These are phyloP conservation scores for Clavariopsis aquatica DNA, from an alignment of 495 filamentous ascomycete genomes.

Conservation along the genomic window DNA sequence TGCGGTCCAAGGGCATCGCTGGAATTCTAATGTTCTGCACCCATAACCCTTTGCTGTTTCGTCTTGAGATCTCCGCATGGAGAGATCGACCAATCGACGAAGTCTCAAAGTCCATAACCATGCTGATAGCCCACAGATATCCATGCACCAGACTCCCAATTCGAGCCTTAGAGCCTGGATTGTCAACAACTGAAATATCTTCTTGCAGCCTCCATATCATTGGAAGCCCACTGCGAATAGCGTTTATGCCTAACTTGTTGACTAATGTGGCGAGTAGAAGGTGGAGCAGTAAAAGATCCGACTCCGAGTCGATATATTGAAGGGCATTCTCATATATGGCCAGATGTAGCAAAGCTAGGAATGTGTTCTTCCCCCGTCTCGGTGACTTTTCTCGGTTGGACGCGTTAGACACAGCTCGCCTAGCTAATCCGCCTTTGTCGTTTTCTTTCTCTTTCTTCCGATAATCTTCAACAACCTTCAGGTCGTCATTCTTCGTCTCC, in stretches of 20 bases:
- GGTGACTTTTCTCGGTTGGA: constrained; percentile 62
- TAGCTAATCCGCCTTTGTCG: constrained; percentile 52
- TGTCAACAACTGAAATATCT: constrained; percentile 67
- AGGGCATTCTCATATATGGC: constrained; percentile 82
- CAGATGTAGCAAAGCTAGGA: constrained; percentile 81
- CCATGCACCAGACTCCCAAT: constrained; percentile 83
- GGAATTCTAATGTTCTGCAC: constrained; percentile 63
- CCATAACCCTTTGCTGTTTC: constrained; percentile 74
- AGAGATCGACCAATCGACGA: constrained; percentile 67
- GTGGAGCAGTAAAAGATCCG: constrained; percentile 74
- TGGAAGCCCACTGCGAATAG: constrained; percentile 72
- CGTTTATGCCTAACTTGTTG: constrained; percentile 79
- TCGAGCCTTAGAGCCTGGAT: constrained; percentile 65
- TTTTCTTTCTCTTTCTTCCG: constrained; percentile 45
- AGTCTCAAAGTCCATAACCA: constrained; percentile 74
- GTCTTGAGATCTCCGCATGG: constrained; percentile 70
- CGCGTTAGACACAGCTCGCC: constrained; percentile 69
- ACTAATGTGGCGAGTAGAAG: constrained; percentile 71
- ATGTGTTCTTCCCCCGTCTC: constrained; percentile 61
- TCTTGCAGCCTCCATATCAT: constrained; percentile 88
- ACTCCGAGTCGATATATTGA: constrained; percentile 65
- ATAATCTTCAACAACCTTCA: constrained; percentile 60
- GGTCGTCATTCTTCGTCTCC: constrained; percentile 71
- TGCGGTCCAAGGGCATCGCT: constrained; percentile 53
- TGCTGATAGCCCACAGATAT: constrained; percentile 76